Conservation (phyloP, 352 stramenopile genomes). For the Pythium grandisporangium region DNA sequence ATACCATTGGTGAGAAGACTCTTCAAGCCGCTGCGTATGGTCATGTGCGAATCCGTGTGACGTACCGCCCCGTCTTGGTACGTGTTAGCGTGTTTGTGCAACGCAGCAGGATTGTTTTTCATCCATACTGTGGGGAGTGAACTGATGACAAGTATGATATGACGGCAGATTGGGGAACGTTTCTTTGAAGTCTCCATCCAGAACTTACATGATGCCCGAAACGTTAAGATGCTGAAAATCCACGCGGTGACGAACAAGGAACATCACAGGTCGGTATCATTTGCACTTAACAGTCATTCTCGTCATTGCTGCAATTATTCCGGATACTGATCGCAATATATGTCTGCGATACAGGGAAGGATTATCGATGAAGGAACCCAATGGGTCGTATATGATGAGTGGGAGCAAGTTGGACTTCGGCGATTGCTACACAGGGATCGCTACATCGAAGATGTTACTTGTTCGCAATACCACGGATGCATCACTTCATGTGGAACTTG, state of each 20-base stretch:
- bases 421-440: slow-evolving; percentile 80
- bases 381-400: slow-evolving; percentile 77
- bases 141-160: too few relatives aligned
- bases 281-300: neutral
- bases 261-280: slow-evolving; percentile 53
- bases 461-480: slow-evolving; percentile 82
- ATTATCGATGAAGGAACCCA: slow-evolving; percentile 80
- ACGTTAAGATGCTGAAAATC: slow-evolving; percentile 82
- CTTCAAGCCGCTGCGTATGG: slow-evolving; percentile 77
- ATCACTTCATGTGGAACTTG: slow-evolving; percentile 76
- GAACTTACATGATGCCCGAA: slow-evolving; percentile 78
- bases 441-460: slow-evolving; percentile 73
- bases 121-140: too few relatives aligned
- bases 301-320: neutral
- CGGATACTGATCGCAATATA: too few relatives aligned
- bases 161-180: slow-evolving; percentile 57
- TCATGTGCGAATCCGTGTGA: slow-evolving; percentile 80
- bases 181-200: slow-evolving; percentile 85
- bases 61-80: slow-evolving; percentile 76
- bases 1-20: slow-evolving; percentile 72
- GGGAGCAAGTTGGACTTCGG: slow-evolving; percentile 85
- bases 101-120: neutral
- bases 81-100: slow-evolving; percentile 1
- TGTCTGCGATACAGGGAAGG: slow-evolving; percentile 58
- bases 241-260: slow-evolving; percentile 85